phyloP scores from a whole-genome alignment of 108 stramenopile species.

The Asterionellopsis glacialis region DNA sequence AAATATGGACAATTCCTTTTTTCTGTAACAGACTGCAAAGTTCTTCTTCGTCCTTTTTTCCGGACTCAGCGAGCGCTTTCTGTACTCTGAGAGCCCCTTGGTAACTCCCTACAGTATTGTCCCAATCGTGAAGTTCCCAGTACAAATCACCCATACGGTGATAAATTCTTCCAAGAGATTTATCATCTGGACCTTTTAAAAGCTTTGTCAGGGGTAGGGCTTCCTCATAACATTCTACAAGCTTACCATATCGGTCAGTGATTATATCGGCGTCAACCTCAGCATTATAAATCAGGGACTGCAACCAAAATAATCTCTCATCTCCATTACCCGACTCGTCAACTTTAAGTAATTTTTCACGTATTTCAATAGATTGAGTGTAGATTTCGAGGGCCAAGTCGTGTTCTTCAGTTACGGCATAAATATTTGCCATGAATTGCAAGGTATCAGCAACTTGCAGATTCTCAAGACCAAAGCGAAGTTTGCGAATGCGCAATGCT shows the following conservation, averaged over 20 bases:
- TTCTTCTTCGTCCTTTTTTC: slow-evolving; percentile 20
- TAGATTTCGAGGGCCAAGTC: slow-evolving; percentile 32
- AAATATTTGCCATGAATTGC: slow-evolving; percentile 43
- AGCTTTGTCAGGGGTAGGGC: slow-evolving; percentile 39
- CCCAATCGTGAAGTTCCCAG: slow-evolving; percentile 38
- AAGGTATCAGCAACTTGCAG: slow-evolving; percentile 43
- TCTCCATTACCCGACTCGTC: slow-evolving; percentile 22
- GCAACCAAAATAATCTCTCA: slow-evolving; percentile 23
- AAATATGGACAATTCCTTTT: slow-evolving; percentile 32
- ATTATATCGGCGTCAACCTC: not conserved
- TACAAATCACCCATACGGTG: slow-evolving; percentile 46
- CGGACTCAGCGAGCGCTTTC: slow-evolving; percentile 9
- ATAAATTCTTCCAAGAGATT: slow-evolving; percentile 21
- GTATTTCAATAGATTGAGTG: slow-evolving; percentile 27
- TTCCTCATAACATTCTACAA: slow-evolving; percentile 39
- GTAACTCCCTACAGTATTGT: slow-evolving; percentile 44
- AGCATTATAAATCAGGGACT: not conserved
- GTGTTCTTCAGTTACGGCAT: slow-evolving; percentile 32
- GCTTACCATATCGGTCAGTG: slow-evolving; percentile 24
- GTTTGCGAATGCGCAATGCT: slow-evolving; percentile 33
- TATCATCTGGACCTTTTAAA: slow-evolving; percentile 25
- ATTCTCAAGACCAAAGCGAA: slow-evolving; percentile 23
- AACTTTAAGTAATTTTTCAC: slow-evolving; percentile 17
- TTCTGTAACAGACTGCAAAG: slow-evolving; percentile 25
- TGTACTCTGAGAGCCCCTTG: slow-evolving; percentile 33